These are phyloP conservation scores for Sugiyamaella sp. DNA, from an alignment of 1,139 yeast species.

Conservation along the genomic window DNA sequence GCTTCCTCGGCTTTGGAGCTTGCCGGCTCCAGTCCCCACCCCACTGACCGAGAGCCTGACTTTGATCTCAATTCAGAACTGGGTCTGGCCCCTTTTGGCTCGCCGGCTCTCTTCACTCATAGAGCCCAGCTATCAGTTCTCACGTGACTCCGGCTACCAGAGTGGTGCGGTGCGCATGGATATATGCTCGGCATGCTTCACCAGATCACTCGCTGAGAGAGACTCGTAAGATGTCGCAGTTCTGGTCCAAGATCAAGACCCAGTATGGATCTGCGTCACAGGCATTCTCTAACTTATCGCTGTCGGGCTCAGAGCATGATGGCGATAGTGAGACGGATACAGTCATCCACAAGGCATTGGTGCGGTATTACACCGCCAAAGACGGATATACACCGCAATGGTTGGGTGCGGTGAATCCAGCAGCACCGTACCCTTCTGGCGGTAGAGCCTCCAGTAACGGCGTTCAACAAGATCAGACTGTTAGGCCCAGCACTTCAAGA, in stretches of 20 bases:
- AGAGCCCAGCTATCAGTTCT: too few relatives aligned
- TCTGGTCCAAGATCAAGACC: constrained; percentile 34
- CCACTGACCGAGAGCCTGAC: too few relatives aligned
- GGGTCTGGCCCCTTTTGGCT: too few relatives aligned
- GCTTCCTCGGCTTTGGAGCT: too few relatives aligned
- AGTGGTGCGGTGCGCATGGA: too few relatives aligned
- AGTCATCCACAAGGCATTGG: constrained; percentile 41
- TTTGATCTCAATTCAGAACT: too few relatives aligned
- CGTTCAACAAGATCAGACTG: neutral
- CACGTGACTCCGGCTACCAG: too few relatives aligned
- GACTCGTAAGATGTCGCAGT: constrained; percentile 2
- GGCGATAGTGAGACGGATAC: constrained; percentile 42
- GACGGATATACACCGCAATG: constrained; percentile 35
- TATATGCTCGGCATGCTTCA: too few relatives aligned
- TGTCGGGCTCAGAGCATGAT: constrained; percentile 39
- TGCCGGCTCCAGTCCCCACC: too few relatives aligned
- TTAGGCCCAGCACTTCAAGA: neutral
- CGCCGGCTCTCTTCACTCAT: too few relatives aligned
- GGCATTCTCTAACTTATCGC: constrained; percentile 35
- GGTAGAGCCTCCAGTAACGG: constrained; percentile 3
- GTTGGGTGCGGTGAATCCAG: constrained; percentile 30
- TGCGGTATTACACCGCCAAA: constrained; percentile 36
- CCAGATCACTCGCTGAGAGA: neutral
- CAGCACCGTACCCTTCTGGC: constrained; percentile 1
- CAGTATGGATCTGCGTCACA: constrained; percentile 35